Evolutionary conservation across 2,329 filamentous ascomycete genomes (phyloP).

Genomic region (Fusarium sarcochroum): DNA sequence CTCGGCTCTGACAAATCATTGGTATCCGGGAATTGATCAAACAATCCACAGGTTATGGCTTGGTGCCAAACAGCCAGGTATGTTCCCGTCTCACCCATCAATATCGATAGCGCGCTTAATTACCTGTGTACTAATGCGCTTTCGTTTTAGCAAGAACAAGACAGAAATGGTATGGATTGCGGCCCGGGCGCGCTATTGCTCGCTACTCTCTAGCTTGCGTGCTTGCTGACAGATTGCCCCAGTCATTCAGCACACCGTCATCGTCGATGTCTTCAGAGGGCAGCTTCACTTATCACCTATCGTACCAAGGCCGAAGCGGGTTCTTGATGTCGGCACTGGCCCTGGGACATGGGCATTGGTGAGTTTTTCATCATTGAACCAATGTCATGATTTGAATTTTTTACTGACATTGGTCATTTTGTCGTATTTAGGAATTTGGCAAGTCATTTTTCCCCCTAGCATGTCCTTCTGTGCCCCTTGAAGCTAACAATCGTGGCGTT

Average conservation of each 20-base stretch:
- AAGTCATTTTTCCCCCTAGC: conserved; percentile 5
- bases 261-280: conserved; percentile 41
- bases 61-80: conserved; percentile 42
- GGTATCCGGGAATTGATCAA: conserved; percentile 15
- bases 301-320: conserved; percentile 30
- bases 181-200: conserved; percentile 11
- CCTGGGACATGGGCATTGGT: conserved; percentile 43
- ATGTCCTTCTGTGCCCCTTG: background rate
- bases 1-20: background rate
- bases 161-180: conserved; percentile 40
- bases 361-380: background rate
- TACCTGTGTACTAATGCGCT: conserved; percentile 16
- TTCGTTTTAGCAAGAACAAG: conserved; percentile 41
- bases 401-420: conserved; percentile 11
- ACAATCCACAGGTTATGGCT: conserved; percentile 34
- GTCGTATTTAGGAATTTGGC: conserved; percentile 39
- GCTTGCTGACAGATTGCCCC: conserved; percentile 25
- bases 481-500: conserved; percentile 21
- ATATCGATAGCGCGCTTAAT: background rate
- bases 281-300: conserved; percentile 41
- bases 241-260: conserved; percentile 44
- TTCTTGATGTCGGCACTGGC: conserved; percentile 41
- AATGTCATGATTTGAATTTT: background rate
- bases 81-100: background rate
- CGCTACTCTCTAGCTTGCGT: background rate